These are phyloP conservation scores for Saccharomycopsis sp. DNA, from an alignment of 805 yeast genomes.

Conservation along the genomic window DNA sequence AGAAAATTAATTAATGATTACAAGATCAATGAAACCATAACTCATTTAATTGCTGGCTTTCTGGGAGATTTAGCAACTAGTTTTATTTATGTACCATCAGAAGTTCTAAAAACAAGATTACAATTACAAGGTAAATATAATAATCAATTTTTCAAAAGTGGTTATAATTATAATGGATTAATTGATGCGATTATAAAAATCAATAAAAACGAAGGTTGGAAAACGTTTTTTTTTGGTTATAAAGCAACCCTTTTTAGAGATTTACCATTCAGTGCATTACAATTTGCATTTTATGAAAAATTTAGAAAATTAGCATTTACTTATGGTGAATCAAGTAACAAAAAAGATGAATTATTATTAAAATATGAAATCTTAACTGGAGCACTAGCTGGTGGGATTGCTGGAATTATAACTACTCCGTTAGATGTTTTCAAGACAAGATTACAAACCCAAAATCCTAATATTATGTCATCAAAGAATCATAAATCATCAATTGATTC, in stretches of 20 bases:
- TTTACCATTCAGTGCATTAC: slow-evolving; percentile 91
- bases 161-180: slow-evolving; percentile 78
- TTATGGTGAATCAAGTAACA: slow-evolving; percentile 24
- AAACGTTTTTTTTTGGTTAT: slow-evolving; percentile 80
- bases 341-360: slow-evolving; percentile 39
- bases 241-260: slow-evolving; percentile 90
- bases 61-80: slow-evolving; percentile 90
- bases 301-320: slow-evolving; percentile 52
- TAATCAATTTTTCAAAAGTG: slow-evolving; percentile 67
- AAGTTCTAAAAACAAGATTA: slow-evolving; percentile 83
- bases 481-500: neutral
- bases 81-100: slow-evolving; percentile 87
- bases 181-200: slow-evolving; percentile 61
- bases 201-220: slow-evolving; percentile 55
- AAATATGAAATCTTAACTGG: slow-evolving; percentile 72
- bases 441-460: slow-evolving; percentile 74
- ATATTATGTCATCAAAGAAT: slow-evolving; percentile 6
- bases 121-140: slow-evolving; percentile 87
- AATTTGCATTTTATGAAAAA: slow-evolving; percentile 89
- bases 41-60: slow-evolving; percentile 80
- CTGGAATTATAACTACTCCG: slow-evolving; percentile 85
- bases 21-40: slow-evolving; percentile 62
- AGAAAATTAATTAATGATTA: slow-evolving; percentile 54
- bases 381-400: slow-evolving; percentile 91
- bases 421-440: slow-evolving; percentile 87